Conservation (phyloP, 768 basidiomycete species). For the Lyophyllum atratum region DNA sequence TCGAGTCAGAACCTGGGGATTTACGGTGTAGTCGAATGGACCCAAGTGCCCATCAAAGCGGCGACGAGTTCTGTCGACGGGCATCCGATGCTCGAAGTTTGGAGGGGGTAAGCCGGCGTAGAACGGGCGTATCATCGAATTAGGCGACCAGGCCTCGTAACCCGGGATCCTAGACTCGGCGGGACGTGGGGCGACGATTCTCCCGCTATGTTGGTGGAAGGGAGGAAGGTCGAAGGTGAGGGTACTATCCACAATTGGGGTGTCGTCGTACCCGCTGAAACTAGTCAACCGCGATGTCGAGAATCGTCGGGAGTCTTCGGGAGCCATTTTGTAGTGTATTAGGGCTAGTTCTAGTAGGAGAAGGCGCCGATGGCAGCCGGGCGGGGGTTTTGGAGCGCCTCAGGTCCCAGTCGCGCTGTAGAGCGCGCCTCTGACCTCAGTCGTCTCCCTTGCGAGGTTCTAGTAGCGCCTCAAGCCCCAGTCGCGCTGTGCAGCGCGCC, state of each 20-base stretch:
- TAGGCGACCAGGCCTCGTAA: not conserved
- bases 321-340: no score
- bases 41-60: slow-evolving; percentile 15
- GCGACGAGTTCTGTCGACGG: no score
- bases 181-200: no score
- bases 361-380: no score
- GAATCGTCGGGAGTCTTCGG: not conserved
- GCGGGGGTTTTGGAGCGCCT: no score
- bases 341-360: no score
- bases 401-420: no score
- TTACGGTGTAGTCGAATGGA: slow-evolving; percentile 12
- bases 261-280: not conserved
- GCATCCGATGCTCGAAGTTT: not conserved
- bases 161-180: no score
- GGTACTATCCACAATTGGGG: not conserved
- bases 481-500: no score
- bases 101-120: not conserved
- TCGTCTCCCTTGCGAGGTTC: no score
- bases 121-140: not conserved
- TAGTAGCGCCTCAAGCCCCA: no score
- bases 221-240: not conserved
- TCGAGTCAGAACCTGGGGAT: slow-evolving; percentile 1
- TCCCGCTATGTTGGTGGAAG: not conserved
- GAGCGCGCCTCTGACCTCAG: no score
- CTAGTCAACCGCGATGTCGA: not conserved